Evolutionary conservation across 495 filamentous ascomycete genomes (phyloP).

Genomic region (Xylaria sp.): DNA sequence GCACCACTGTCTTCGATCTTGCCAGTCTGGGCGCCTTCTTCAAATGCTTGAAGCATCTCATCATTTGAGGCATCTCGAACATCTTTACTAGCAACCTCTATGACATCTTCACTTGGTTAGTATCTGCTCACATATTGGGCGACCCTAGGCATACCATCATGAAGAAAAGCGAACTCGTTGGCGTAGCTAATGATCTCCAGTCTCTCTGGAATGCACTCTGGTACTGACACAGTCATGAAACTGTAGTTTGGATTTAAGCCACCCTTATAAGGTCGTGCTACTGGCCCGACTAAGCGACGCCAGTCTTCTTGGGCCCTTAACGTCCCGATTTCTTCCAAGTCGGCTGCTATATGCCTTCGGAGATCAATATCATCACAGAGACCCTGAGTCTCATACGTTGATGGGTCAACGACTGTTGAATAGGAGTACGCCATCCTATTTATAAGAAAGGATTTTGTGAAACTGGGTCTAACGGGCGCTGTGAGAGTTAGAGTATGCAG

Average conservation of each 20-base stretch:
- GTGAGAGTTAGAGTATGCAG: background rate
- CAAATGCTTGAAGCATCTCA: constrained; percentile 4
- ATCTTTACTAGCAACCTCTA: constrained; percentile 16
- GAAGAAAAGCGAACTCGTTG: constrained; percentile 51
- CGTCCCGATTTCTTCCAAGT: constrained; percentile 34
- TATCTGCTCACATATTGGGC: background rate
- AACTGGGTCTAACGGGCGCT: background rate
- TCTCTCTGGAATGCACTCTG: constrained; percentile 51
- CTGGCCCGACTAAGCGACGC: constrained; percentile 34
- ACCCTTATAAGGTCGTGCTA: constrained; percentile 31
- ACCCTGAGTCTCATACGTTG: constrained; percentile 35
- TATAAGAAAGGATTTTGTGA: background rate
- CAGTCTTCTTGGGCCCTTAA: constrained; percentile 42
- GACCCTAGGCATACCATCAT: constrained; percentile 44
- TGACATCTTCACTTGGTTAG: background rate
- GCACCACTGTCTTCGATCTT: background rate
- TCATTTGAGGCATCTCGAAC: background rate
- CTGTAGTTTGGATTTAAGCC: constrained; percentile 31
- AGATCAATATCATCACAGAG: constrained; percentile 34
- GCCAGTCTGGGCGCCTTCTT: constrained; percentile 7
- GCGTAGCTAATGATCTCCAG: constrained; percentile 52
- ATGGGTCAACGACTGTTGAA: constrained; percentile 32
- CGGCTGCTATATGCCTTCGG: constrained; percentile 27
- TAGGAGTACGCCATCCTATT: constrained; percentile 35
- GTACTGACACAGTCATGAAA: constrained; percentile 38